Evolutionary conservation across 1,284 basidiomycete species (phyloP).

Genomic region (Amylostereum chailletii): DNA sequence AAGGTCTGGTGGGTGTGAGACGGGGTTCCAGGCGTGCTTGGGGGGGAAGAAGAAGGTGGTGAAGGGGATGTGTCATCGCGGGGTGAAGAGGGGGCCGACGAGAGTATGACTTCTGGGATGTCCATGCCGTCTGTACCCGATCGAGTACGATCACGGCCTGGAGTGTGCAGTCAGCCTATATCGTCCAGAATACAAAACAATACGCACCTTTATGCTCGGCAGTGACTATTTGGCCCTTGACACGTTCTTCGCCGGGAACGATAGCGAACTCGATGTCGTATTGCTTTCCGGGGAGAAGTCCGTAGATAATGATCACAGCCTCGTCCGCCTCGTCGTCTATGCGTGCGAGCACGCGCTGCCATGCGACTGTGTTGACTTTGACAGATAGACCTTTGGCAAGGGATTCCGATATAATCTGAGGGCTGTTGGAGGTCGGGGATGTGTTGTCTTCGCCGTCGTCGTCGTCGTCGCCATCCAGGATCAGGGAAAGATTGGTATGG

Average conservation of each 20-base stretch:
- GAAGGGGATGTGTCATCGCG: conserved; percentile 4
- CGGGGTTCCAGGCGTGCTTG: conserved; percentile 6
- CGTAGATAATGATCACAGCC: conserved; percentile 73
- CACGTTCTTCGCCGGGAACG: conserved; percentile 47
- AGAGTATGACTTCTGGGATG: conserved; percentile 4
- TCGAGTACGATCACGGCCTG: conserved; percentile 12
- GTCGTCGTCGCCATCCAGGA: conserved; percentile 33
- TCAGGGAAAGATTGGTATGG: conserved; percentile 33
- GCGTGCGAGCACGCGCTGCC: conserved; percentile 68
- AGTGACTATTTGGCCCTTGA: conserved; percentile 54
- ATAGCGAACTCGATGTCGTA: conserved; percentile 74
- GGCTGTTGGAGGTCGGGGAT: conserved; percentile 1
- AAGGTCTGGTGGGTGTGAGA: conserved; percentile 7
- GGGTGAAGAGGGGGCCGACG: neutral
- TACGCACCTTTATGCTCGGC: conserved; percentile 29
- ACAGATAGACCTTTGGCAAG: conserved; percentile 67
- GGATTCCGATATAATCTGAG: conserved; percentile 51
- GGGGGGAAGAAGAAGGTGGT: conserved; percentile 2
- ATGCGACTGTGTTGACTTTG: conserved; percentile 65
- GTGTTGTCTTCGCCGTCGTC: conserved; percentile 28
- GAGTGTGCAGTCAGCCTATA: neutral
- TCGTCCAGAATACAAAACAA: neutral
- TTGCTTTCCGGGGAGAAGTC: conserved; percentile 69
- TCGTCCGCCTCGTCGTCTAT: conserved; percentile 71
- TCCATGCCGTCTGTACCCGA: neutral